Evolutionary conservation across 192 early-diverging fungal species (phyloP).

Genomic region (Fimicolochytrium jonesii): DNA sequence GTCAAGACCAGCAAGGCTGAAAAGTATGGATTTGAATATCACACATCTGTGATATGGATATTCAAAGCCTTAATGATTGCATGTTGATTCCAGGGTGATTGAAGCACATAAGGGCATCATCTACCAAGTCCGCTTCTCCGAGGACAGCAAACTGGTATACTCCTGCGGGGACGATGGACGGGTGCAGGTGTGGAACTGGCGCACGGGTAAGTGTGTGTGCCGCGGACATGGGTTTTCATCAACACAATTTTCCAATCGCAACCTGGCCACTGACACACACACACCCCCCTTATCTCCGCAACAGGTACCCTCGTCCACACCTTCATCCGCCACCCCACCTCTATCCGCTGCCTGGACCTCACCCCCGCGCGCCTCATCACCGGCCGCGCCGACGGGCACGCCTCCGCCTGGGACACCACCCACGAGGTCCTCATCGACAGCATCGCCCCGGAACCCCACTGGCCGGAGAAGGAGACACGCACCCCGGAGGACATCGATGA

Average conservation of each 20-base stretch:
- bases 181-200: conserved; percentile 52
- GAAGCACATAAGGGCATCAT: conserved; percentile 46
- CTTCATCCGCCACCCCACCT: conserved; percentile 43
- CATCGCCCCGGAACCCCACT: conserved; percentile 48
- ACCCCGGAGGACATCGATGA: not conserved
- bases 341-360: conserved; percentile 43
- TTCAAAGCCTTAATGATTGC: not conserved
- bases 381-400: conserved; percentile 46
- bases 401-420: conserved; percentile 41
- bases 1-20: conserved; percentile 29
- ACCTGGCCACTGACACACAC: no score
- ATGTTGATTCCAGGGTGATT: conserved; percentile 30
- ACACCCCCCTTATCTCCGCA: no score
- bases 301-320: conserved; percentile 25
- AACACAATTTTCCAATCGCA: no score
- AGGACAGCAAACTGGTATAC: conserved; percentile 34
- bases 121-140: conserved; percentile 46
- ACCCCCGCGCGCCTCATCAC: conserved; percentile 38
- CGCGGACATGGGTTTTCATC: no score
- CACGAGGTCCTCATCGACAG: conserved; percentile 33
- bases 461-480: conserved; percentile 16
- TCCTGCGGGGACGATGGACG: conserved; percentile 49
- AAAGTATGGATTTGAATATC: conserved; percentile 34
- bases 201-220: conserved; percentile 31
- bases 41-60: not conserved